These are phyloP conservation scores for Brassica rapa DNA, from an alignment of 345 rosid species.

Conservation along the genomic window DNA sequence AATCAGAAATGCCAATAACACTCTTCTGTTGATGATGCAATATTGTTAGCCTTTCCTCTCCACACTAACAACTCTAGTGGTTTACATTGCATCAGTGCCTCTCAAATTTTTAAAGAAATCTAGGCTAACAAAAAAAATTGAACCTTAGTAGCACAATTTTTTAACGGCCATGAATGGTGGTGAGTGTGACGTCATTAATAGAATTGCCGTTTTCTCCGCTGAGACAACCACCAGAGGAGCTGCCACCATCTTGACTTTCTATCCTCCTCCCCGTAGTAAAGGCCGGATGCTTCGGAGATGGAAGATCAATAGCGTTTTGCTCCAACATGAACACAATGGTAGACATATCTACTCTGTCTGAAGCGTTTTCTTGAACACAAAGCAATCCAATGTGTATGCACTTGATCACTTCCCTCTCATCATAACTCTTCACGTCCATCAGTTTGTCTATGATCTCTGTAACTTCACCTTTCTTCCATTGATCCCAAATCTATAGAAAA, in stretches of 20 bases:
- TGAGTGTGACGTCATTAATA: slow-evolving; percentile 41
- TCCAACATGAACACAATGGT: slow-evolving; percentile 52
- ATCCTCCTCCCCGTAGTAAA: slow-evolving; percentile 36
- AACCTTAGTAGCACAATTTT: no score
- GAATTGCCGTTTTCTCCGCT: slow-evolving; percentile 40
- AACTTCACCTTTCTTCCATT: slow-evolving; percentile 46
- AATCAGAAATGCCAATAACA: no score
- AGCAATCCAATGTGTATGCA: slow-evolving; percentile 47
- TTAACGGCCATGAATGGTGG: slow-evolving; percentile 26
- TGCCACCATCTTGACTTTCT: slow-evolving; percentile 8
- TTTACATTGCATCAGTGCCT: no score
- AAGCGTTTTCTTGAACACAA: slow-evolving; percentile 60
- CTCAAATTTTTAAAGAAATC: no score
- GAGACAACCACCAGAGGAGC: slow-evolving; percentile 1
- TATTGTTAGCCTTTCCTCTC: no score
- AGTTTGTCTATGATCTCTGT: slow-evolving; percentile 42
- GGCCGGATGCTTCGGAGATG: slow-evolving; percentile 58
- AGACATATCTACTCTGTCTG: slow-evolving; percentile 62
- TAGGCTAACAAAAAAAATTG: no score
- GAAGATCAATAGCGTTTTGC: slow-evolving; percentile 41
- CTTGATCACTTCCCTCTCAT: slow-evolving; percentile 42
- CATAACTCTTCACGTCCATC: slow-evolving; percentile 30
- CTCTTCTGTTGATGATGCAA: no score
- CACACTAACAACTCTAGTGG: no score
- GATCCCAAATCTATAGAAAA: slow-evolving; percentile 60